Base-by-base conservation (phyloP, 1,284 basidiomycete genomes). In the Malassezia furfur region DNA sequence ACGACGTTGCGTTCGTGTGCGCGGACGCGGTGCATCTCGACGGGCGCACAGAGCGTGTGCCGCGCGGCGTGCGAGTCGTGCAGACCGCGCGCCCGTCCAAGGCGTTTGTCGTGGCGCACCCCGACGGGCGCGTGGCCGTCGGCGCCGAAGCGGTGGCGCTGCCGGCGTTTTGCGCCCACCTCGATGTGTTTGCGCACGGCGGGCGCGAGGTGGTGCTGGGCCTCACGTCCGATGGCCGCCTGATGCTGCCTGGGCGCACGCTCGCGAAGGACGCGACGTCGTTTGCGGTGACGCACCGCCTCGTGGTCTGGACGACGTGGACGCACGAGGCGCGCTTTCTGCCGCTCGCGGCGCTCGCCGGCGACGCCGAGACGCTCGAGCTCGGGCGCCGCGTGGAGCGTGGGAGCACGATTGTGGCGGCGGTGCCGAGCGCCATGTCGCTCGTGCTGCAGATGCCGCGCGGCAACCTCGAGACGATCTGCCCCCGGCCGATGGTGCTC, bases 391-490 rank as follows among this genome's bases (percentile, higher is more conserved):
- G 67, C 25, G 61, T 74, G 1, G 72, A 74, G 60, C 66, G 72
- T 1, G 72, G 72, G 28, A 65, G 66, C 45, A 60, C 66, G 8
- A 70, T 74, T 32, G 68, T 74, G 32, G 63, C 63, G 2, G 63
- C 72, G 1, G 64, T 70, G 15, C 65, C 72, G 3, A 63, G 63
- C 60, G 78, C 83, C 8, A 96, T 94, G 88, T 85, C 68, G 17
- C 57, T 74, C 11, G 62, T 98, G 1, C 77, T 99, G 12, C 94
- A 99, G 78, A 98, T 98, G 91, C 94, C 93, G 0, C 79, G 94
- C 63, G 94, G 94, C 0, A 98, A 98, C 75, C 74, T 99, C 51
- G 94, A 99, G 78, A 96, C 90, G 0, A 85, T 98, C 53, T 88
- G 86, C 66, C 94, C 94, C 1, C 80, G 94, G 32, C 87, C 93